Percentiles rank a stretch among this genome's conserved stretches.
phyloP scores from a whole-genome alignment of 805 yeast genomes.

The Yarrowia deformans region DNA sequence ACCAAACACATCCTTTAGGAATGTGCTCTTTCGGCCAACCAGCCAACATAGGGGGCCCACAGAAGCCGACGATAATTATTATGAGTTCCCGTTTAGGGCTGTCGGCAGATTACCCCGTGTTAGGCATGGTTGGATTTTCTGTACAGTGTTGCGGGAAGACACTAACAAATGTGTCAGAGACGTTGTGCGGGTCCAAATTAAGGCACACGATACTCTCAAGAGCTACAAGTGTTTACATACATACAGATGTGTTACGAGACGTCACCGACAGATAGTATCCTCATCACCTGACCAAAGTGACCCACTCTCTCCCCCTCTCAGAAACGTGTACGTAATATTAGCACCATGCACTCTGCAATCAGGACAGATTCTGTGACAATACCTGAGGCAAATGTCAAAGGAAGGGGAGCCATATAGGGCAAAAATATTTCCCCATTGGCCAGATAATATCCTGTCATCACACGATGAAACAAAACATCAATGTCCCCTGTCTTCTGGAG shows the following conservation, averaged over 20 bases:
- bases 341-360: slow-evolving; percentile 1
- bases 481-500: background rate
- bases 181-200: too few relatives aligned
- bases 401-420: too few relatives aligned
- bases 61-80: slow-evolving; percentile 5
- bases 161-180: too few relatives aligned
- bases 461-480: background rate
- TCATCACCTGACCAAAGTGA: background rate
- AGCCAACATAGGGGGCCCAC: background rate
- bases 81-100: background rate
- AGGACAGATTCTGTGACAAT: background rate
- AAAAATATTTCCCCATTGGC: too few relatives aligned
- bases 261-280: background rate
- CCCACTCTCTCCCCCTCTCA: too few relatives aligned
- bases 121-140: background rate
- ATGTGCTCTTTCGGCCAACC: slow-evolving; percentile 1
- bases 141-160: too few relatives aligned
- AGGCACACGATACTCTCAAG: too few relatives aligned
- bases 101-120: background rate
- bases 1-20: background rate
- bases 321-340: too few relatives aligned
- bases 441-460: too few relatives aligned
- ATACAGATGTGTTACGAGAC: too few relatives aligned
- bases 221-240: too few relatives aligned
- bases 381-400: background rate